Percentiles rank a stretch among this genome's conserved stretches.
These are phyloP conservation scores for Cladosporium cucumerinum DNA, from an alignment of 2,329 filamentous ascomycete species.

Conservation along the genomic window DNA sequence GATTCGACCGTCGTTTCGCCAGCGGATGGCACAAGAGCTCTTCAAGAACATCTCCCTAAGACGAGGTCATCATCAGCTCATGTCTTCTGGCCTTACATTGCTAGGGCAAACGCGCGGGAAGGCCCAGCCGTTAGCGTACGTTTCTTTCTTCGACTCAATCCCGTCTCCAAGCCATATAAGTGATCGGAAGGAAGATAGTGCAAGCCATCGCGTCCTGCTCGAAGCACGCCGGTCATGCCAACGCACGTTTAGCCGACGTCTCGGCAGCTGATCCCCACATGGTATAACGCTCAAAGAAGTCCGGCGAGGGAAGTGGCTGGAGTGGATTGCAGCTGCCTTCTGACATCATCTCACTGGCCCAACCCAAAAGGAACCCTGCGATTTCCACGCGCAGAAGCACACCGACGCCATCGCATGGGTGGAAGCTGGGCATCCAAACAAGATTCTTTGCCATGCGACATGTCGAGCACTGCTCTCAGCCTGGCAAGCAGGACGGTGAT, in stretches of 20 bases:
- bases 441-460: not conserved
- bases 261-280: constrained; percentile 3
- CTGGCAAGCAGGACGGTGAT: not conserved
- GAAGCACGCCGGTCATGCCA: not conserved
- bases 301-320: not conserved
- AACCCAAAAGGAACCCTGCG: constrained; percentile 1
- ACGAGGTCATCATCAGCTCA: not conserved
- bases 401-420: constrained; percentile 6
- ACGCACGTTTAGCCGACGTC: not conserved
- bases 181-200: not conserved
- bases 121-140: not conserved
- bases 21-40: not conserved
- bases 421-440: constrained; percentile 3
- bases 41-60: not conserved
- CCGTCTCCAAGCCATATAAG: not conserved
- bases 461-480: not conserved
- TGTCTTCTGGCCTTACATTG: not conserved
- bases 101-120: not conserved
- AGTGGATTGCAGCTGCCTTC: not conserved
- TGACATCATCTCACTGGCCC: not conserved
- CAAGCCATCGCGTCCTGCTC: not conserved
- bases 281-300: not conserved
- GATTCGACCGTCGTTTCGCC: not conserved
- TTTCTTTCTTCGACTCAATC: not conserved
- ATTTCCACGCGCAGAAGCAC: not conserved